phyloP scores from a whole-genome alignment of 2,329 filamentous ascomycete species.

The Paecilomyces sp. region DNA sequence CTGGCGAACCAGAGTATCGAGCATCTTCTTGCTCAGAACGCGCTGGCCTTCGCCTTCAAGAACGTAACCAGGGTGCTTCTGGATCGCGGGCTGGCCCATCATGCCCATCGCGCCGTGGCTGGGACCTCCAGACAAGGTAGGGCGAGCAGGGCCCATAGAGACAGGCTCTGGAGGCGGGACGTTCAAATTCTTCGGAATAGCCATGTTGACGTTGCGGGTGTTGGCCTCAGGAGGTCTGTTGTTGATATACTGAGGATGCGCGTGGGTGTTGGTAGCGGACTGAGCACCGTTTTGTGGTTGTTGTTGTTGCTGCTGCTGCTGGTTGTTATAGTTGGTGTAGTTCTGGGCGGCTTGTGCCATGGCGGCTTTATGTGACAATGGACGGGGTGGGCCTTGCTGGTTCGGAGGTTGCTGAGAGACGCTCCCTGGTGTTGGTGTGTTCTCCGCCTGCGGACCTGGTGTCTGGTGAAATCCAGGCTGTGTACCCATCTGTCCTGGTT shows the following conservation, averaged over 20 bases:
- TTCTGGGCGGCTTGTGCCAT: slow-evolving; percentile 38
- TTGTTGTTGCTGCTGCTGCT: slow-evolving; percentile 21
- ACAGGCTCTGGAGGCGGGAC: slow-evolving; percentile 68
- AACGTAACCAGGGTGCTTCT: slow-evolving; percentile 73
- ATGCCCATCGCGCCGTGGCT: slow-evolving; percentile 70
- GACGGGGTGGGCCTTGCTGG: slow-evolving; percentile 31
- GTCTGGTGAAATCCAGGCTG: slow-evolving; percentile 8
- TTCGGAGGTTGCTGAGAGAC: slow-evolving; percentile 20
- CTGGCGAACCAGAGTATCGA: slow-evolving; percentile 90
- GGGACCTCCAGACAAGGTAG: slow-evolving; percentile 73
- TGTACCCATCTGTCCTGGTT: slow-evolving; percentile 8
- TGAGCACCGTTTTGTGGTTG: slow-evolving; percentile 15
- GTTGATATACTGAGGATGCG: slow-evolving; percentile 35
- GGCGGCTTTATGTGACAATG: slow-evolving; percentile 39
- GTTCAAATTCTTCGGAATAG: slow-evolving; percentile 74
- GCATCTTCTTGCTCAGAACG: slow-evolving; percentile 94
- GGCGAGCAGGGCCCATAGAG: slow-evolving; percentile 62
- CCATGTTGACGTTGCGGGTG: slow-evolving; percentile 57
- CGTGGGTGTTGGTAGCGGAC: slow-evolving; percentile 25
- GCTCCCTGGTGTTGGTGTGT: slow-evolving; percentile 24
- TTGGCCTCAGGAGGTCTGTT: slow-evolving; percentile 33
- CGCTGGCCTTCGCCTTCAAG: slow-evolving; percentile 89
- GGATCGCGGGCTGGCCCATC: slow-evolving; percentile 78
- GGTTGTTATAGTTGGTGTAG: slow-evolving; percentile 28
- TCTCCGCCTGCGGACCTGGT: slow-evolving; percentile 19